A percentile compares a stretch with the other conserved stretches of the same genome.
Evolutionary conservation across 208 protist species (phyloP).

Genomic region (Leptomonas seymouri): DNA sequence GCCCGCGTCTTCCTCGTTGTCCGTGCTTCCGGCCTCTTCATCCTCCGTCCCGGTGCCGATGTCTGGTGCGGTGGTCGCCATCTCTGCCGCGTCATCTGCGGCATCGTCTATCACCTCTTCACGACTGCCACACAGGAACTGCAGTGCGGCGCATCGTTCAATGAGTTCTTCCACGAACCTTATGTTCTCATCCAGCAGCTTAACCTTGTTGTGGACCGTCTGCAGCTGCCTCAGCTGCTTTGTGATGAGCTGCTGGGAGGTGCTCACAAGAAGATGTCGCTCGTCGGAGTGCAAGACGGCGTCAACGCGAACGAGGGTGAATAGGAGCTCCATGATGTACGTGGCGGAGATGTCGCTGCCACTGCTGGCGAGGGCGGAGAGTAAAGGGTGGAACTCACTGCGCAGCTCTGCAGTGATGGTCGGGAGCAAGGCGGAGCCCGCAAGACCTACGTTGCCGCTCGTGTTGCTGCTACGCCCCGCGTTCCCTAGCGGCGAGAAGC

Average conservation of each 20-base stretch:
- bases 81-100: constrained; percentile 5
- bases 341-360: constrained; percentile 37
- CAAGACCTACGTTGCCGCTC: constrained; percentile 13
- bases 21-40: background rate
- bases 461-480: constrained; percentile 17
- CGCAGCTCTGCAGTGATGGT: constrained; percentile 57
- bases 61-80: constrained; percentile 9
- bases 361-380: constrained; percentile 49
- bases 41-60: background rate
- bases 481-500: background rate
- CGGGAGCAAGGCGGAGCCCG: constrained; percentile 42
- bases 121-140: constrained; percentile 14
- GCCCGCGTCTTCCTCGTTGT: background rate
- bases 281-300: constrained; percentile 67
- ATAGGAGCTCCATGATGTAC: constrained; percentile 80
- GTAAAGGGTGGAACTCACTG: constrained; percentile 63
- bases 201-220: constrained; percentile 37
- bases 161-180: constrained; percentile 45
- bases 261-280: constrained; percentile 68
- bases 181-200: constrained; percentile 43
- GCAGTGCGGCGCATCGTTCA: constrained; percentile 42
- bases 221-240: constrained; percentile 48
- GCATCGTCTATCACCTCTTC: constrained; percentile 1
- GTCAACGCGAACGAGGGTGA: constrained; percentile 74
- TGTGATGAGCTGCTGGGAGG: constrained; percentile 60